Conservation (phyloP, 169 alveolate species). For the Plasmodium coatneyi region DNA sequence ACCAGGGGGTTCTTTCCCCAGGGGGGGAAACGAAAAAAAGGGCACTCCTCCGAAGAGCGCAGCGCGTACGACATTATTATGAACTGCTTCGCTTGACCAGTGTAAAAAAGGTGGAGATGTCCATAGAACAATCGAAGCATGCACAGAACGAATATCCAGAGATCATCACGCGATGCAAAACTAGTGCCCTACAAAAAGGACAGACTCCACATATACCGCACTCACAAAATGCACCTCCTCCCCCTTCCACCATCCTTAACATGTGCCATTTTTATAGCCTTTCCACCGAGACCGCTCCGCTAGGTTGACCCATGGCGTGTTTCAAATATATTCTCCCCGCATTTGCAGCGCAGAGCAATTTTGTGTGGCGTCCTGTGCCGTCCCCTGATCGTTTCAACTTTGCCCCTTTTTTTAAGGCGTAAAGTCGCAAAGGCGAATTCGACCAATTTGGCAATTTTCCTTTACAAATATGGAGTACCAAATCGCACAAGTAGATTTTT, state of each 20-base stretch:
- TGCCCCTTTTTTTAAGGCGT: background rate
- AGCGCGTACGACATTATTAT: slow-evolving; percentile 17
- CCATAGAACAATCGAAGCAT: background rate
- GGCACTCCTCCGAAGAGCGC: background rate
- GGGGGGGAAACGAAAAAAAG: background rate
- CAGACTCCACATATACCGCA: background rate
- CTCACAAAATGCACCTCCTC: background rate
- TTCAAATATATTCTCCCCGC: background rate
- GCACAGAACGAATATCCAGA: background rate
- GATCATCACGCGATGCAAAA: background rate
- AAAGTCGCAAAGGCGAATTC: background rate
- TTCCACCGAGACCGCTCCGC: background rate
- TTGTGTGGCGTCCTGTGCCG: background rate
- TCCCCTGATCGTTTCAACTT: background rate
- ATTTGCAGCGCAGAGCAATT: background rate
- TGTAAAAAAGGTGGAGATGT: background rate
- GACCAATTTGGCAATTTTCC: background rate
- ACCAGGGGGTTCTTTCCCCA: background rate
- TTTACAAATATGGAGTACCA: background rate
- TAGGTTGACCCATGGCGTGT: background rate
- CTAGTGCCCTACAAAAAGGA: background rate
- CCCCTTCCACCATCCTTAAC: background rate
- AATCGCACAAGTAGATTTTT: background rate
- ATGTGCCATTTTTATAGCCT: background rate
- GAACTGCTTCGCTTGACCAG: slow-evolving; percentile 23